phyloP scores from a whole-genome alignment of 345 rosid species.

The Heritiera fomes region DNA sequence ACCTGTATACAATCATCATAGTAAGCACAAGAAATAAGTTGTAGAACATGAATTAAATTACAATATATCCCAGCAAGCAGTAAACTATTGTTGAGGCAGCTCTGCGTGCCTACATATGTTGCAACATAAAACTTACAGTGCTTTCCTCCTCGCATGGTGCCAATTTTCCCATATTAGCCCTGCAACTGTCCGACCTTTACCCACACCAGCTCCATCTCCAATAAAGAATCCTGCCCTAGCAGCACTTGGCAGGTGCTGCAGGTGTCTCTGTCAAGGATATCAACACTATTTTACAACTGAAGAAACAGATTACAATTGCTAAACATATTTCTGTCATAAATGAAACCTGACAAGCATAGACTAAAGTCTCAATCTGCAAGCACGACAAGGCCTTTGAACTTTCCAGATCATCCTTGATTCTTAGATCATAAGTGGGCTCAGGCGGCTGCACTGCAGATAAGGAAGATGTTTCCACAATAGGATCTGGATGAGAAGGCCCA shows the following conservation, averaged over 20 bases:
- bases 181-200: slow-evolving; percentile 97
- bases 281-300: slow-evolving; percentile 30
- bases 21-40: slow-evolving; percentile 20
- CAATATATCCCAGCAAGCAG: background rate
- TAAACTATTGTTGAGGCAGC: background rate
- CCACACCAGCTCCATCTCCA: slow-evolving; percentile 99
- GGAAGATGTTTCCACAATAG: slow-evolving; percentile 93
- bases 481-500: slow-evolving; percentile 97
- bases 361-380: slow-evolving; percentile 98
- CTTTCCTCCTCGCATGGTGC: slow-evolving; percentile 79
- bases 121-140: slow-evolving; percentile 62
- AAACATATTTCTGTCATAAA: slow-evolving; percentile 28
- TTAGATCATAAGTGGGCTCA: slow-evolving; percentile 80
- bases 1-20: slow-evolving; percentile 52
- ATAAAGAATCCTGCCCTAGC: slow-evolving; percentile 91
- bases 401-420: slow-evolving; percentile 75
- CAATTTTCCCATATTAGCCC: slow-evolving; percentile 98
- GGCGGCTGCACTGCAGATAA: slow-evolving; percentile 98
- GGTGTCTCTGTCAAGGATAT: slow-evolving; percentile 71
- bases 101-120: slow-evolving; percentile 11
- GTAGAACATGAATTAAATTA: slow-evolving; percentile 12
- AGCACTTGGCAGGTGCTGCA: slow-evolving; percentile 83
- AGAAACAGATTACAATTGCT: slow-evolving; percentile 23
- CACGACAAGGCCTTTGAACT: slow-evolving; percentile 75
- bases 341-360: slow-evolving; percentile 93